These are phyloP conservation scores for Hortiboletus campestris DNA, from an alignment of 768 basidiomycete genomes.

Conservation along the genomic window DNA sequence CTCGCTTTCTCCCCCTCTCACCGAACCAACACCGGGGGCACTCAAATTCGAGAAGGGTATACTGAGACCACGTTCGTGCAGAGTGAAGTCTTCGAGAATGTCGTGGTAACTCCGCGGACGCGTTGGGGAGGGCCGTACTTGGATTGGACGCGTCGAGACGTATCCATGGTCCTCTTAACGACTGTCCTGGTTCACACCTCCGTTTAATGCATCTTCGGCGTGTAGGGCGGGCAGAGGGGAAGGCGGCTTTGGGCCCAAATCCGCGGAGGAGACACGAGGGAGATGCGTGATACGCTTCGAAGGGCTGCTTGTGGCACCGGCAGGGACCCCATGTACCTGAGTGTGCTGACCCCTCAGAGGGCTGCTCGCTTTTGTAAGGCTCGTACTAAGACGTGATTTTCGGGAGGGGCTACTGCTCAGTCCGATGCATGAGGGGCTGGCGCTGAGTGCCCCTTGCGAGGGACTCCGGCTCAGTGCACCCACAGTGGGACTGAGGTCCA, in stretches of 20 bases:
- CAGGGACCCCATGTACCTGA: conserved; percentile 2
- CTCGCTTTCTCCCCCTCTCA: conserved; percentile 20
- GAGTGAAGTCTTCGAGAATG: conserved; percentile 61
- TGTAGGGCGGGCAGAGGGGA: conserved; percentile 1
- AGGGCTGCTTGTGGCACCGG: conserved; percentile 22
- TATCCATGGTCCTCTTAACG: conserved; percentile 7
- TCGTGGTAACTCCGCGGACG: conserved; percentile 66
- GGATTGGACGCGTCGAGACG: conserved; percentile 19
- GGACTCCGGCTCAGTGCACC: conserved; percentile 24
- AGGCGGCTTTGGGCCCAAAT: conserved; percentile 8
- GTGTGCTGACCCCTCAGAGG: conserved; percentile 15
- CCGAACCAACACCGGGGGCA: conserved; percentile 22
- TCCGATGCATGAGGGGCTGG: conserved; percentile 22
- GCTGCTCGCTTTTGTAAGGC: conserved; percentile 19
- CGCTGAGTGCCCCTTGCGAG: conserved; percentile 15
- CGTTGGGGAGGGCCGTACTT: conserved; percentile 33
- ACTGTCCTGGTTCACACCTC: neutral
- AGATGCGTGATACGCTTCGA: conserved; percentile 20
- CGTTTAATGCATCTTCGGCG: neutral
- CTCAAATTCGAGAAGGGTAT: conserved; percentile 32
- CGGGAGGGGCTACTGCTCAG: conserved; percentile 22
- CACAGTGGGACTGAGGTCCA: conserved; percentile 27
- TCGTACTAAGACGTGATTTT: conserved; percentile 24
- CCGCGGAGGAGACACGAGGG: conserved; percentile 21
- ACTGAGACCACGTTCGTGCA: conserved; percentile 31